These are phyloP conservation scores for Penicillium expansum DNA, from an alignment of 2,329 filamentous ascomycete species.

Conservation along the genomic window DNA sequence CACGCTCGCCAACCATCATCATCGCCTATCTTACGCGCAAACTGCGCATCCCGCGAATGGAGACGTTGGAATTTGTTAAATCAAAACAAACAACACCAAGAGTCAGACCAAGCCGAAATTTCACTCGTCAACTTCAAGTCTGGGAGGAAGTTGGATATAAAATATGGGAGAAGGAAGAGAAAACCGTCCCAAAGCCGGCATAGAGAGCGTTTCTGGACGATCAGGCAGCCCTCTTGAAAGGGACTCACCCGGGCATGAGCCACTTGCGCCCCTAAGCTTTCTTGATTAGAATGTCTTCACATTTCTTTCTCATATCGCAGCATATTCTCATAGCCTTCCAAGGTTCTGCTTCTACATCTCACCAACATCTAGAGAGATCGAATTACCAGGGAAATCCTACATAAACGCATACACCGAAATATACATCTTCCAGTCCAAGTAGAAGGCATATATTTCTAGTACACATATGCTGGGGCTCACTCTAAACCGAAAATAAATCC, in stretches of 20 bases:
- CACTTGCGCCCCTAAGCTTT: conserved; percentile 10
- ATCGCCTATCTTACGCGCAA: conserved; percentile 9
- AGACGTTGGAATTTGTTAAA: too few species aligned
- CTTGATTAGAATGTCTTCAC: not conserved
- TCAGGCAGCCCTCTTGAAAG: conserved; percentile 15
- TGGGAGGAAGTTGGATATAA: conserved; percentile 29
- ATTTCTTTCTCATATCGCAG: not conserved
- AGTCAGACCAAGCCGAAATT: conserved; percentile 26
- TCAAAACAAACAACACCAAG: not conserved
- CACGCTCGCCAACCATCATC: conserved; percentile 29
- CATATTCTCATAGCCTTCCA: not conserved
- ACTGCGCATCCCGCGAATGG: too few species aligned
- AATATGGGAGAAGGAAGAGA: conserved; percentile 28
- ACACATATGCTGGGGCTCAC: not conserved
- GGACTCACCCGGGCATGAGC: conserved; percentile 25
- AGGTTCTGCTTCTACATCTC: not conserved
- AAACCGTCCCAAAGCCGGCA: conserved; percentile 23
- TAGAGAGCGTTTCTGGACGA: conserved; percentile 28
- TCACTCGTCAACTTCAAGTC: conserved; percentile 27
- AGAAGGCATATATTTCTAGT: not conserved
- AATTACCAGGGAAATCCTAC: not conserved
- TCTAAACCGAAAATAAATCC: not conserved
- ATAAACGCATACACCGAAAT: not conserved
- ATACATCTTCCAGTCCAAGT: not conserved
- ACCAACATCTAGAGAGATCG: not conserved